Evolutionary conservation across 345 rosid genomes (phyloP).

Genomic region (Barbarea vulgaris): DNA sequence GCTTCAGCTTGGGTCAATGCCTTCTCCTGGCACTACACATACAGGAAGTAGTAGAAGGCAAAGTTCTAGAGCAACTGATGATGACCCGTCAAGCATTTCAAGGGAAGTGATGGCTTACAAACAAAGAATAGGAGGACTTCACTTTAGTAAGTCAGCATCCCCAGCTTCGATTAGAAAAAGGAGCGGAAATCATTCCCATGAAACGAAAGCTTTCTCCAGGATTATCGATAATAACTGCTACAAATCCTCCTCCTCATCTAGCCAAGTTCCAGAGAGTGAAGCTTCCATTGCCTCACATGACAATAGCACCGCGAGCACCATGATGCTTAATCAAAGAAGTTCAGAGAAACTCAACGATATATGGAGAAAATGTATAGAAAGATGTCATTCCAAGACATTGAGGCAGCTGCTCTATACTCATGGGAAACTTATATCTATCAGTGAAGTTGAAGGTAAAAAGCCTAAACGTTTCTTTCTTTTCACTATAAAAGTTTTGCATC

Average conservation of each 20-base stretch:
- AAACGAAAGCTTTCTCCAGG: conserved; percentile 45
- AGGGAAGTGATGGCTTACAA: conserved; percentile 61
- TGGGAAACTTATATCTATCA: conserved; percentile 79
- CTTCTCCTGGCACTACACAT: conserved; percentile 72
- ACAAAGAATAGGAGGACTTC: conserved; percentile 57
- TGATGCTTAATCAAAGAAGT: conserved; percentile 49
- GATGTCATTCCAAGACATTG: conserved; percentile 89
- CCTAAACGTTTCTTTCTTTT: conserved; percentile 3
- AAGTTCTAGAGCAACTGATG: conserved; percentile 86
- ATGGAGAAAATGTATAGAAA: conserved; percentile 83
- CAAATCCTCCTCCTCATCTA: conserved; percentile 51
- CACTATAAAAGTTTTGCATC: background rate
- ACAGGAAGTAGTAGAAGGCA: conserved; percentile 80
- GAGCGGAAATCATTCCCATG: conserved; percentile 48
- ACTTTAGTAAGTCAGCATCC: conserved; percentile 53
- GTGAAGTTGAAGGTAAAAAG: conserved; percentile 76
- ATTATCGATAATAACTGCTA: conserved; percentile 43
- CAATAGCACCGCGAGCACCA: conserved; percentile 45
- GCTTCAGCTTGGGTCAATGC: conserved; percentile 86
- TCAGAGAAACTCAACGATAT: conserved; percentile 65
- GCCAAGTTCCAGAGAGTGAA: conserved; percentile 42
- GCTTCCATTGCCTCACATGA: conserved; percentile 48
- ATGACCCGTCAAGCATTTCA: conserved; percentile 73
- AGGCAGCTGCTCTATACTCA: conserved; percentile 77
- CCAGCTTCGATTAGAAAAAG: conserved; percentile 57